Conservation (phyloP, 1,284 basidiomycete species). For the Cutaneotrichosporon dermatis region DNA sequence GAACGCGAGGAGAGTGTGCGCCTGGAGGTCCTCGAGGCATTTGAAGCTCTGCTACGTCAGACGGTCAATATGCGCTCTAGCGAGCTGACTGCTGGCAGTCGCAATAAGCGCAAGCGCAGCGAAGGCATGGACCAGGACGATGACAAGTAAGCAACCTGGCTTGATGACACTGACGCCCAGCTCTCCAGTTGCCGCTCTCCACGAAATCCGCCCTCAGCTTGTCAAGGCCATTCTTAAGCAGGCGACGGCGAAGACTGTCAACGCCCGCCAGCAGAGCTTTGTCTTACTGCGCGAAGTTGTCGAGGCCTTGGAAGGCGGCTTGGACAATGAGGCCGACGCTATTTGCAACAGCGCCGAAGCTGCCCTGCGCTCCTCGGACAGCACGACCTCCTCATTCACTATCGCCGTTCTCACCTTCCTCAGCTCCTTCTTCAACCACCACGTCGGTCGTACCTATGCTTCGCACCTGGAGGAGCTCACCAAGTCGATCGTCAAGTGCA, state of each 20-base stretch:
- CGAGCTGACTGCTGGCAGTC: conserved; percentile 28
- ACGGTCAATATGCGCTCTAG: conserved; percentile 51
- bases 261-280: conserved; percentile 80
- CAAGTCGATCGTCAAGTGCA: conserved; percentile 66
- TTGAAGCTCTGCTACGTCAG: conserved; percentile 73
- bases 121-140: conserved; percentile 59
- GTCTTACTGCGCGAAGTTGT: conserved; percentile 70
- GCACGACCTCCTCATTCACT: conserved; percentile 66
- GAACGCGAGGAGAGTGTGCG: conserved; percentile 95
- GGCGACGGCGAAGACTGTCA: conserved; percentile 76
- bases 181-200: conserved; percentile 13
- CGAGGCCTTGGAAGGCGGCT: conserved; percentile 73
- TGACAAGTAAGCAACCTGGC: conserved; percentile 57
- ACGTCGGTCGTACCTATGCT: conserved; percentile 64
- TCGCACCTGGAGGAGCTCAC: conserved; percentile 62
- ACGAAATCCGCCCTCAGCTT: conserved; percentile 64
- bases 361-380: conserved; percentile 53
- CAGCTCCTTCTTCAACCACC: conserved; percentile 73
- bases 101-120: conserved; percentile 63
- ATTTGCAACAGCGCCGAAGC: conserved; percentile 45
- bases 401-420: conserved; percentile 80
- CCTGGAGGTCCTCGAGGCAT: conserved; percentile 88
- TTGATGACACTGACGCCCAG: not conserved
- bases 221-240: conserved; percentile 80
- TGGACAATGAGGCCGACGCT: conserved; percentile 64